Evolutionary conservation across 805 yeast genomes (phyloP).

Genomic region (Cephaloascus fragrans): DNA sequence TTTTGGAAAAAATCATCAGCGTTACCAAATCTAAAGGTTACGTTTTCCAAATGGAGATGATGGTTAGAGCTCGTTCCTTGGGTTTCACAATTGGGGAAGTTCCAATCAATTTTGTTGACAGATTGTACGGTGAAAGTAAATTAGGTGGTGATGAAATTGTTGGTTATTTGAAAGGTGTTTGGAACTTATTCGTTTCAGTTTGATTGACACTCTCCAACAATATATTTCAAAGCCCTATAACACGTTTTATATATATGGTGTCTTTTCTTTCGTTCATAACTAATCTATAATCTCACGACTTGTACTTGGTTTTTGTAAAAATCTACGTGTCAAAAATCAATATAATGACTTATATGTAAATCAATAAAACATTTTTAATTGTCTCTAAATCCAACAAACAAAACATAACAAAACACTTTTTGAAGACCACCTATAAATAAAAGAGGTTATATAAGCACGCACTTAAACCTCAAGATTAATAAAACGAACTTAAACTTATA

Average conservation of each 20-base stretch:
- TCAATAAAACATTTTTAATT: not conserved
- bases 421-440: not conserved
- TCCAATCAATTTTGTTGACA: constrained; percentile 69
- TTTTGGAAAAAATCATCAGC: constrained; percentile 52
- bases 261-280: too few species aligned
- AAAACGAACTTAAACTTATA: not conserved
- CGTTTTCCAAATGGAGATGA: constrained; percentile 85
- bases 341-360: not conserved
- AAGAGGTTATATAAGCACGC: not conserved
- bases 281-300: too few species aligned
- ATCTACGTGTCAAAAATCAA: too few species aligned
- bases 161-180: constrained; percentile 68
- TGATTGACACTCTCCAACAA: too few species aligned
- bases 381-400: not conserved
- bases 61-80: constrained; percentile 70
- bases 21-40: constrained; percentile 70
- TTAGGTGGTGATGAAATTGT: constrained; percentile 77
- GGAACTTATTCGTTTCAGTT: constrained; percentile 57
- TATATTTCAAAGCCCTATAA: too few species aligned
- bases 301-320: too few species aligned
- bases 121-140: constrained; percentile 70
- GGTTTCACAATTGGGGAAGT: constrained; percentile 72
- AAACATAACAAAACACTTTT: not conserved
- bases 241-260: not conserved
- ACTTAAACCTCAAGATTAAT: not conserved